Base-by-base conservation (phyloP, 2,329 filamentous ascomycete species). In the Alternaria sp. region DNA sequence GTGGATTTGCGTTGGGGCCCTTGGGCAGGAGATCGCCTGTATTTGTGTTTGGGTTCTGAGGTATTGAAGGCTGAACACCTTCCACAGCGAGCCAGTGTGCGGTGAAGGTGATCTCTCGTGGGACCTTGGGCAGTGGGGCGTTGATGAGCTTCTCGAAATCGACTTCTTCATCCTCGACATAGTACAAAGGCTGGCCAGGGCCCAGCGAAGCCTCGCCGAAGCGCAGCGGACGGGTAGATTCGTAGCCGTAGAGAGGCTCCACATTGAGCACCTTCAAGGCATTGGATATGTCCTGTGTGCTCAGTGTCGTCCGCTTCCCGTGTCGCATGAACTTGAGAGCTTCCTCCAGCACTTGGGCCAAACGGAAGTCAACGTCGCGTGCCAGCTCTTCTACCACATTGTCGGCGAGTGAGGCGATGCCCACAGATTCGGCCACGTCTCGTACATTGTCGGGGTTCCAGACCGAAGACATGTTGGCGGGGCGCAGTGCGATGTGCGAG, bases 121-220 rank as follows among this genome's bases (percentile, higher is more conserved):
- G 95, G 30, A 99, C 94, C 79, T 96, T 97, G 26, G 95, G 95
- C 67, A 99, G 81, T 5, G 95, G 92, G 66, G 93, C 93, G 81
- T 99, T 99, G 77, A 99, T 97, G 68, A 99, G 84, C 83, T 98
- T 98, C 82, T 99, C 95, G 75, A 99, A 98, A 79, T 99, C 95
- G 55, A 98, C 90, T 82, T 99, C 95, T 75, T 99, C 95, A 77
- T 99, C 95, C 75, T 99, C 95, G 38, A 99, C 91, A 77, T 99
- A 99, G 80, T 94, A 99, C 22, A 99, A 83, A 54, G 94, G 93
- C 80, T 99, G 95, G 9, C 94, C 94, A 14, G 94, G 93, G 0
- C 95, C 95, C 62, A 99, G 83, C 59, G 92, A 96, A 3, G 95
- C 95, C 80, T 99, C 95, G 52, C 95, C 95, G 75, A 96, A 99